Percentiles rank a stretch among this genome's conserved stretches.
Conservation (phyloP, 139 green algal species). For the Tetradesmus obliquus region DNA sequence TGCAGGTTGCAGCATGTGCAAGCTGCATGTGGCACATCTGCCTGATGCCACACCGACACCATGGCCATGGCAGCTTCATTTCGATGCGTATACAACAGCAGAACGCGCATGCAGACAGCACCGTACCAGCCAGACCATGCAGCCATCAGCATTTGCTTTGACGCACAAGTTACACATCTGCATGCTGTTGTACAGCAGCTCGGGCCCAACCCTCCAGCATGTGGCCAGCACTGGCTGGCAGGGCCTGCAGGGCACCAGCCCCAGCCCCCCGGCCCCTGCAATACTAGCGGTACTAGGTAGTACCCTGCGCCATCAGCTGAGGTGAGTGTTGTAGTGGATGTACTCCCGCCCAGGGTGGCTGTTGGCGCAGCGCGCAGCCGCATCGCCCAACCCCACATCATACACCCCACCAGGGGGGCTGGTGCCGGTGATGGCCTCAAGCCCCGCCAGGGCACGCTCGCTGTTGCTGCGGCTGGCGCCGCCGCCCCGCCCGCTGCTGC, state of each 20-base stretch:
- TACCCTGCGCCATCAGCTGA: background rate
- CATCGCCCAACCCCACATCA: conserved; percentile 10
- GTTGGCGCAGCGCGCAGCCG: background rate
- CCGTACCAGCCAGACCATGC: background rate
- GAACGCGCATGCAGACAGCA: too few relatives aligned
- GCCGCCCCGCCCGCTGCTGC: background rate
- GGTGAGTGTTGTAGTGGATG: conserved; percentile 6
- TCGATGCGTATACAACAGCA: too few relatives aligned
- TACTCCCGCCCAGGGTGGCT: conserved; percentile 22
- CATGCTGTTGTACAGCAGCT: too few relatives aligned
- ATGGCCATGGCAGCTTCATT: background rate
- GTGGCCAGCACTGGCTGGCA: too few relatives aligned
- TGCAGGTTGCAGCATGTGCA: too few relatives aligned
- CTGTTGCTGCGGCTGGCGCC: background rate
- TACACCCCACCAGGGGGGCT: conserved; percentile 22
- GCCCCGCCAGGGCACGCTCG: background rate
- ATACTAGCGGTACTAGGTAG: too few relatives aligned
- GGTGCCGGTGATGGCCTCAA: background rate
- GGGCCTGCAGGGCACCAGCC: too few relatives aligned
- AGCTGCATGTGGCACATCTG: too few relatives aligned
- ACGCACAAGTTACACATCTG: background rate
- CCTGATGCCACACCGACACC: background rate
- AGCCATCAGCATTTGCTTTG: background rate
- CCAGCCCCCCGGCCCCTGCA: too few relatives aligned
- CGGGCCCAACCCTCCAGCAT: too few relatives aligned